Base-by-base conservation (phyloP, 768 basidiomycete genomes). In the Termitomyces sp. region DNA sequence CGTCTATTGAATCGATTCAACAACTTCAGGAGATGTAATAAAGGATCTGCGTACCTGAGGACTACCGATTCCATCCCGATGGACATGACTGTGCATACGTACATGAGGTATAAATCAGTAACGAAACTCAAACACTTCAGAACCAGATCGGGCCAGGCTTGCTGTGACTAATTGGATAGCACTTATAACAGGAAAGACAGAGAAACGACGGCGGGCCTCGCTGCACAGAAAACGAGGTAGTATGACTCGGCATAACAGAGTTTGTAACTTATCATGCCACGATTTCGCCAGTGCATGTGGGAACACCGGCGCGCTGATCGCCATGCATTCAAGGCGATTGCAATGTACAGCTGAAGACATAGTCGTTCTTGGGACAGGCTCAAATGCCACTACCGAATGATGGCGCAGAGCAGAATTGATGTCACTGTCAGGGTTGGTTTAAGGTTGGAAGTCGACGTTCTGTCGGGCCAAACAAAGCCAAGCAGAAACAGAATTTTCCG, bases 401-500 rank as follows among this genome's bases (percentile, higher is more conserved):
- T n/a, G n/a, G n/a, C n/a, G n/a, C n/a, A n/a, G n/a, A n/a, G n/a
- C n/a, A n/a, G n/a, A n/a, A n/a, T n/a, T n/a, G n/a, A n/a, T n/a
- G n/a, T n/a, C n/a, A n/a, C n/a, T n/a, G n/a, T n/a, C n/a, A n/a
- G n/a, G n/a, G n/a, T n/a, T n/a, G n/a, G n/a, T n/a, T n/a, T n/a
- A n/a, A n/a, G n/a, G n/a, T n/a, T n/a, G n/a, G n/a, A n/a, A n/a
- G n/a, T n/a, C n/a, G n/a, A n/a, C n/a, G 51, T 46, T 24, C 39
- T n/a, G 47, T 46, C 30, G 40, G 2, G n/a, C 36, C 57, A 61
- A 61, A 61, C 27, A 63, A 49, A 42, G 47, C 53, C 62, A 63
- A 63, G 54, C 58, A 54, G 55, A 53, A 46, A 57, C 45, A 26
- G 26, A 36, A 43, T 45, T 43, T 26, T 33, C n/a, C n/a, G n/a